A percentile compares a stretch with the other conserved stretches of the same genome.
Conservation (phyloP, 2,329 filamentous ascomycete genomes). For the Phialophora macrospora region DNA sequence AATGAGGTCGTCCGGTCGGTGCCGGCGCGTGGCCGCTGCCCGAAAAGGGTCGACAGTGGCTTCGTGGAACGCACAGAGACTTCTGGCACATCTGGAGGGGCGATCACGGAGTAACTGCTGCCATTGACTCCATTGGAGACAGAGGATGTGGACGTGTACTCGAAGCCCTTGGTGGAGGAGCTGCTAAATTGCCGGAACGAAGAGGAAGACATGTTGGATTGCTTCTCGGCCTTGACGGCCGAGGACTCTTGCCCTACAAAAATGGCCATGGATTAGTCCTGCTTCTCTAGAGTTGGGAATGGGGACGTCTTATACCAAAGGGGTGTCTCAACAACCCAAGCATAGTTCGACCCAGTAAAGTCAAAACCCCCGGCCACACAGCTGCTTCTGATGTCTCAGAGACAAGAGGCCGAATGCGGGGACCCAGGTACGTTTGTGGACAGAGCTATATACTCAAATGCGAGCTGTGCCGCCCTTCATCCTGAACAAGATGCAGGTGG, state of each 20-base stretch:
- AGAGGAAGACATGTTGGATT: conserved; percentile 19
- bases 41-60: conserved; percentile 7
- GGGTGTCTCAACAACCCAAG: conserved; percentile 16
- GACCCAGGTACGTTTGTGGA: conserved; percentile 1
- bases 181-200: conserved; percentile 7
- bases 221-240: conserved; percentile 11
- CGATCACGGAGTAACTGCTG: conserved; percentile 4
- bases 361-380: neutral
- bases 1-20: conserved; percentile 15
- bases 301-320: conserved; percentile 16
- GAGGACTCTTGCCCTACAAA: conserved; percentile 16
- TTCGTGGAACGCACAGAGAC: conserved; percentile 5
- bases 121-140: conserved; percentile 12
- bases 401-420: conserved; percentile 9
- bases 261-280: neutral
- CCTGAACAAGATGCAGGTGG: neutral
- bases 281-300: neutral
- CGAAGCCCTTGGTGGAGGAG: conserved; percentile 17
- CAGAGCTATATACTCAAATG: conserved; percentile 16
- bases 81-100: conserved; percentile 12
- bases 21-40: conserved; percentile 13
- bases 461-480: neutral
- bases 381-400: neutral
- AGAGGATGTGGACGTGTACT: conserved; percentile 15
- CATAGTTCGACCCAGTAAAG: conserved; percentile 13